Base-by-base conservation (phyloP, 495 filamentous ascomycete species). In the Polyplosphaeria fusca region DNA sequence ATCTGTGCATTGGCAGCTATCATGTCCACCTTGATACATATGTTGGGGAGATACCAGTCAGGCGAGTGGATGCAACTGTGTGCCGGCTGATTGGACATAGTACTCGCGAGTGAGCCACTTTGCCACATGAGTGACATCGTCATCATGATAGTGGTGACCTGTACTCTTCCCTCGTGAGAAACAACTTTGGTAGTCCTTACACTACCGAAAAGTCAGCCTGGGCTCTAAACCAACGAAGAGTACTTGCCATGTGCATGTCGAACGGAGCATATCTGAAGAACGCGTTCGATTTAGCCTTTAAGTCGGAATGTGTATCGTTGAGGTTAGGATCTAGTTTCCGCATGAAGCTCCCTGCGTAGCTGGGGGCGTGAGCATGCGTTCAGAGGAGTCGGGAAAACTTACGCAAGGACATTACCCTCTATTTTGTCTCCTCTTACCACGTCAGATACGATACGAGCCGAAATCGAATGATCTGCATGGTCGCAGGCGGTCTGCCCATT, bases 391-490 rank as follows among this genome's bases (percentile, higher is more conserved):
- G n/a, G n/a, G n/a, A n/a, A 9, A 3, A 13, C 55, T 47, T 28
- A 59, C 55, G 47, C 32, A 13, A 3, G 41, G 3, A 52, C 12
- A 14, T 45, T 47, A 3, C 26, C 55, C 30, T 28, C 24, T 16
- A 52, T 5, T 13, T 52, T 46, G 2, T 47, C 48, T 20, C 23
- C n/a, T 19, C 41, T 30, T 22, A 51, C 11, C 1, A 47, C 55
- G 12, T 59, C 55, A 3, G 25, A 24, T 4, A 59, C 55, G 11
- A 59, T 12, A 14, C 47, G 27, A 1, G 55, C 55, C 7, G 55
- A 59, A 22, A 47, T 23, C 4, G 41, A 30, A 22, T 52, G 55
- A 47, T 59, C 55, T 5, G 55, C 39, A 45, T 59, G 55, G 9
- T 59, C 55, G n/a, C 35, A 43, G 2, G 18, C 39, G 16, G 22